Base-by-base conservation (phyloP, 768 basidiomycete genomes). In the Inosperma sp. region DNA sequence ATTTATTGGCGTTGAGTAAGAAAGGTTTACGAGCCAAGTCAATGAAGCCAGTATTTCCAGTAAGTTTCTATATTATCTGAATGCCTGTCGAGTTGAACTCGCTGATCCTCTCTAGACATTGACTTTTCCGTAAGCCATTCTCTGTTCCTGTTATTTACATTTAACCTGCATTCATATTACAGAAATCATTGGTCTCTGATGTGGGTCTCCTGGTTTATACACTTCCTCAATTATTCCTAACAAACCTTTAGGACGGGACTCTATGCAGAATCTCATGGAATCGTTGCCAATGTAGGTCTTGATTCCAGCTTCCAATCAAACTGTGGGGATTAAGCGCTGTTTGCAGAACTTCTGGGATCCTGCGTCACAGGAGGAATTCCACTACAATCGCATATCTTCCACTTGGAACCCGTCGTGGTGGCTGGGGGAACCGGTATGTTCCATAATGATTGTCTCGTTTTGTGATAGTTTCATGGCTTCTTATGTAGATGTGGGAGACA, bases 151-250 rank as follows among this genome's bases (percentile, higher is more conserved):
- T 25, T 7, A 13, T 23, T 48, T 40, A 37, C 13, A 10, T 13
- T n/a, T 42, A 59, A 33, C 53, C 43, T 22, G 22, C 29, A 54
- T 40, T 36, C 16, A 39, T 17, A 22, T 26, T 35, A 13, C 35
- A 92, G 88, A 14, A 95, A 95, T 62, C 93, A 95, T 64, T 96
- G 93, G 92, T 68, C 84, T 3, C 63, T 95, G 30, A 83, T 95
- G 89, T 91, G 61, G 22, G 77, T 62, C 5, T 12, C 17, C 8
- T 43, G 14, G 27, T 21, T 33, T 51, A 35, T 51, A 9, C 21
- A 2, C 7, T 8, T 27, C 49, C n/a, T 2, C 19, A 8, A 25
- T n/a, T 56, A 55, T 19, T 34, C 51, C 34, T 23, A 17, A 43
- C 25, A n/a, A 33, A 27, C 39, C 7, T 17, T 27, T 53, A 92